Evolutionary conservation across 306 rosid species (phyloP).

Genomic region (Glycine tomentella): DNA sequence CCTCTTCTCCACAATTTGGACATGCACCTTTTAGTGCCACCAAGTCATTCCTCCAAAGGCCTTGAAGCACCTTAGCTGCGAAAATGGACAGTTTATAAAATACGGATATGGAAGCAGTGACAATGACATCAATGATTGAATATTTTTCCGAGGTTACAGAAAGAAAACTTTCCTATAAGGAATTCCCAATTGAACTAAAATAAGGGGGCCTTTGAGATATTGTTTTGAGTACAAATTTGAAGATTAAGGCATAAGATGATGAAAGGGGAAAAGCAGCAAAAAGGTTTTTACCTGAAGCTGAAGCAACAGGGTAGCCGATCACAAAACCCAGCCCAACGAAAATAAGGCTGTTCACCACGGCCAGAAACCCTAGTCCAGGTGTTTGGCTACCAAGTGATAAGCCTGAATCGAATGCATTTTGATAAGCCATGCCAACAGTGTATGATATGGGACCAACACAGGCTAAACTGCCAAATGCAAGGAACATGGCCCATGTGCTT

Average conservation of each 20-base stretch:
- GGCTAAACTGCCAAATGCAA: slow-evolving; percentile 74
- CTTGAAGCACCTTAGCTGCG: slow-evolving; percentile 83
- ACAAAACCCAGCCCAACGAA: slow-evolving; percentile 66
- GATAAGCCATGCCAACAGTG: slow-evolving; percentile 64
- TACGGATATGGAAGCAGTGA: slow-evolving; percentile 4
- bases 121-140: background rate
- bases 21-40: slow-evolving; percentile 88
- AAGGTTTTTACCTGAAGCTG: slow-evolving; percentile 72
- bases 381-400: slow-evolving; percentile 53
- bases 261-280: slow-evolving; percentile 24
- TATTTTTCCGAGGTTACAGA: background rate
- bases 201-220: background rate
- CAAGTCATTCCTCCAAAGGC: slow-evolving; percentile 84
- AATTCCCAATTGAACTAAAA: slow-evolving; percentile 23
- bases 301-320: slow-evolving; percentile 76
- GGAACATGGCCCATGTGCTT: slow-evolving; percentile 78
- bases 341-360: slow-evolving; percentile 60
- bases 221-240: slow-evolving; percentile 11
- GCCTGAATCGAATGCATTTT: slow-evolving; percentile 63
- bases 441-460: slow-evolving; percentile 70
- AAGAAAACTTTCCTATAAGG: slow-evolving; percentile 8
- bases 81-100: slow-evolving; percentile 17
- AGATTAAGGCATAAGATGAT: slow-evolving; percentile 12
- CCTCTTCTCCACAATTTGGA: slow-evolving; percentile 97
- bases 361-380: slow-evolving; percentile 55